These are phyloP conservation scores for Leonotis leonurus DNA, from an alignment of 257 asterid genomes.

Conservation along the genomic window DNA sequence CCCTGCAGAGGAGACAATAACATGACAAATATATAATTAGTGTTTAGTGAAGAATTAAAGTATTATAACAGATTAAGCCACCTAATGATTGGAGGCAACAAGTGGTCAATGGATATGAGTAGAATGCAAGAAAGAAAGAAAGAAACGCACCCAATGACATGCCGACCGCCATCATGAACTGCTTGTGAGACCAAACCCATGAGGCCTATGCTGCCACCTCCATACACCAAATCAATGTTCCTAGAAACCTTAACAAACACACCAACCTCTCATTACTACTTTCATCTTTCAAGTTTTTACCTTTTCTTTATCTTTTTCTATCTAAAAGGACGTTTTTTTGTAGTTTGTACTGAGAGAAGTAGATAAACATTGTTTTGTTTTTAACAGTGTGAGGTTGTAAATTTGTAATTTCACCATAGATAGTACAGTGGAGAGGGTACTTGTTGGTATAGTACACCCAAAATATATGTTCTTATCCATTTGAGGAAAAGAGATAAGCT, in stretches of 20 bases:
- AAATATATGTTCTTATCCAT: conserved; percentile 27
- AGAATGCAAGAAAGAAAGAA: background rate
- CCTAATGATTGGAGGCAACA: conserved; percentile 21
- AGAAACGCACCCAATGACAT: conserved; percentile 43
- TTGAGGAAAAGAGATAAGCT: conserved; percentile 29
- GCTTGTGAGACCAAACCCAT: conserved; percentile 66
- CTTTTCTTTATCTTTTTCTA: background rate
- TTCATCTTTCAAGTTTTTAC: conserved; percentile 1
- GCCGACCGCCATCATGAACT: conserved; percentile 67
- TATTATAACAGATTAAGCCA: conserved; percentile 7
- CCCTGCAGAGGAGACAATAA: conserved; percentile 78
- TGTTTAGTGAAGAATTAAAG: conserved; percentile 17
- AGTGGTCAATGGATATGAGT: conserved; percentile 7
- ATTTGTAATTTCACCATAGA: conserved; percentile 2
- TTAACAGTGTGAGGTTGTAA: conserved; percentile 10
- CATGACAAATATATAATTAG: conserved; percentile 55
- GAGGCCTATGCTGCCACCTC: conserved; percentile 62
- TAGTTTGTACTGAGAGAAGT: background rate
- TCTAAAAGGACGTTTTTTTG: background rate
- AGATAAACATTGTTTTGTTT: background rate
- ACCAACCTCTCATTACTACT: conserved; percentile 9
- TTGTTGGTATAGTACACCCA: conserved; percentile 14
- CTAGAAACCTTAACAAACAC: conserved; percentile 35
- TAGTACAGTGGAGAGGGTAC: conserved; percentile 16
- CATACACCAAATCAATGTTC: conserved; percentile 60